Evolutionary conservation across 2,329 filamentous ascomycete genomes (phyloP), one percentile per base, ranked within the genome.

Genomic region (Pseudogymnoascus sp.): DNA sequence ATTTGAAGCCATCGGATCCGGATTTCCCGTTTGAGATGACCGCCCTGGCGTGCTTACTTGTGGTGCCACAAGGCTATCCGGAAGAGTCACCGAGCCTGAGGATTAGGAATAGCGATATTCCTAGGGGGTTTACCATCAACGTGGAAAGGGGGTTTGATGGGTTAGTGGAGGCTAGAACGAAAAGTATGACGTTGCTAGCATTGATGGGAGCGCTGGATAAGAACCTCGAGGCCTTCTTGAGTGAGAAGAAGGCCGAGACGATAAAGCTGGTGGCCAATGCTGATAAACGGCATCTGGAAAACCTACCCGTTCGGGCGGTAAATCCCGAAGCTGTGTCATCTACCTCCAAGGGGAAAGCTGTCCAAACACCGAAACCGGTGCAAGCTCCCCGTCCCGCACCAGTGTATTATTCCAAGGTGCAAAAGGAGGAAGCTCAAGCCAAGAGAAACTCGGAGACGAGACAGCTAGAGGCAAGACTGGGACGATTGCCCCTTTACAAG

Each of bases 11-110:
- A 4, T 91, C 90, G 5, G 90, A 95, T 72, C 90, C 90, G 0
- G 90, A 95, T 71, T 93, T 95, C 70, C 89, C 90, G 0, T 93
- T 90, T 73, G 89, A 92, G 66, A 78, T 93, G 71, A 81, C 85
- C 25, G 78, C 82, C 40, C 78, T 95, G 34, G 81, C 89, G 42
- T 93, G 89, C 72, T 79, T 84, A 46, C 76, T 95, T 38, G 81
- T 78, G 60, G 80, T 95, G 18, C 90, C 90, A 1, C 72, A 71
- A 8, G 75, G 75, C 16, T 93, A 90, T 73, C 90, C 89, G 16
- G 75, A 76, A 40, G 74, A 76, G 44, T 77, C 76, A 28, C 86
- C 90, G 38, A 78, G 76, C 14, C 77, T 95, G 62, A 81, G 80
- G 16, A 84, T 93, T 60, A 78, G 76, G 64, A 92, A 93, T 71